Conservation (phyloP, 257 asterid genomes). For the Solanum chiquidenum region DNA sequence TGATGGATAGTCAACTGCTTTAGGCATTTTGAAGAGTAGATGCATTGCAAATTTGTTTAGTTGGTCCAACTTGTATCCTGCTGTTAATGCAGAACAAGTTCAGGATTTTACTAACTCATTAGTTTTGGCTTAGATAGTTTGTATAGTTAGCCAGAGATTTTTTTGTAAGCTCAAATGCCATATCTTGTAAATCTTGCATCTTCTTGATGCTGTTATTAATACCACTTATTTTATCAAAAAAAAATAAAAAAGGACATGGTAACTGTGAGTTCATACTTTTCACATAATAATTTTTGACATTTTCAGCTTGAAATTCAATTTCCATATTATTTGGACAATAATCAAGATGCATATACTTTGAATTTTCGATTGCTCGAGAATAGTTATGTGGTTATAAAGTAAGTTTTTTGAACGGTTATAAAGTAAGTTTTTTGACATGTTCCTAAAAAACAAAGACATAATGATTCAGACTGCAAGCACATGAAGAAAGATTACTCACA, state of each 20-base stretch:
- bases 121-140: too few species aligned
- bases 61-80: too few species aligned
- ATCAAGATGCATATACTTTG: neutral
- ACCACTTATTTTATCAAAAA: too few species aligned
- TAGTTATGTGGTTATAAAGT: neutral
- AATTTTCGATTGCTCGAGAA: neutral
- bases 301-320: neutral
- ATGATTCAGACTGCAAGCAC: neutral
- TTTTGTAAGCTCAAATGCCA: too few species aligned
- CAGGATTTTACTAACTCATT: too few species aligned
- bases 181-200: too few species aligned
- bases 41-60: too few species aligned
- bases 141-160: too few species aligned
- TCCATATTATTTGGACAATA: neutral
- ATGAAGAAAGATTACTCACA: constrained; percentile 57
- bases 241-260: neutral
- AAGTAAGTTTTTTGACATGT: neutral
- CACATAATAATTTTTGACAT: neutral
- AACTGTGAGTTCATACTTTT: neutral
- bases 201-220: too few species aligned
- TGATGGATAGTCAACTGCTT: too few species aligned
- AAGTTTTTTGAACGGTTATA: neutral
- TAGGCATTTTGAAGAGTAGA: too few species aligned
- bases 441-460: neutral
- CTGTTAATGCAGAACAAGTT: too few species aligned